Conservation (phyloP, 306 rosid species). For the Rosa lucieae region DNA sequence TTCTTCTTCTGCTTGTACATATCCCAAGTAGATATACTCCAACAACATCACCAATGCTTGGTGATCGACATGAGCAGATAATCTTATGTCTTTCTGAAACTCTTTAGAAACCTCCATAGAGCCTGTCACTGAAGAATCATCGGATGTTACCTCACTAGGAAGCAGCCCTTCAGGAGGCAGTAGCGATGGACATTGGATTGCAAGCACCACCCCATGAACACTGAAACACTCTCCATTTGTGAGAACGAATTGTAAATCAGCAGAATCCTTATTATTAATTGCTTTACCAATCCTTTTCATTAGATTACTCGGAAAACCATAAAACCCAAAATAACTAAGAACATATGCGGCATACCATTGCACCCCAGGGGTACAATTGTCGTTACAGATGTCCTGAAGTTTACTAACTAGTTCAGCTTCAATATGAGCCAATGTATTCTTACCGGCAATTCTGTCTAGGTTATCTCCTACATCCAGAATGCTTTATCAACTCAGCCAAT, state of each 20-base stretch:
- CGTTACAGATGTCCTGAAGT: conserved; percentile 51
- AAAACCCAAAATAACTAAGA: conserved; percentile 64
- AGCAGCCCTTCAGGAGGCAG: conserved; percentile 48
- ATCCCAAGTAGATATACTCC: conserved; percentile 70
- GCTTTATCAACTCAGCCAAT: conserved; percentile 61
- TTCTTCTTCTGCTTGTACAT: conserved; percentile 56
- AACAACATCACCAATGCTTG: conserved; percentile 61
- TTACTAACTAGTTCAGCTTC: conserved; percentile 47
- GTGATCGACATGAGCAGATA: conserved; percentile 67
- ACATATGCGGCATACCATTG: conserved; percentile 71
- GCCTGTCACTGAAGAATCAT: conserved; percentile 19
- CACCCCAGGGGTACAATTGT: conserved; percentile 53
- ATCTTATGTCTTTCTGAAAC: conserved; percentile 48
- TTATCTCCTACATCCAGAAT: conserved; percentile 34
- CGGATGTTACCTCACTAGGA: conserved; percentile 25
- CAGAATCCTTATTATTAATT: conserved; percentile 49
- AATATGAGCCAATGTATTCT: conserved; percentile 22
- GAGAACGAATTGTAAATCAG: conserved; percentile 56
- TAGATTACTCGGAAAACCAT: conserved; percentile 78
- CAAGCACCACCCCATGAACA: conserved; percentile 77
- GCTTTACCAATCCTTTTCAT: conserved; percentile 62
- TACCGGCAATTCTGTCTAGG: conserved; percentile 24
- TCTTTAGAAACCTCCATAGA: conserved; percentile 21
- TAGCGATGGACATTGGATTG: conserved; percentile 65
- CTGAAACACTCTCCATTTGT: conserved; percentile 46